Percentiles rank a stretch among this genome's conserved stretches.
phyloP scores from a whole-genome alignment of 495 filamentous ascomycete genomes.

The Aspergillus ostianus region DNA sequence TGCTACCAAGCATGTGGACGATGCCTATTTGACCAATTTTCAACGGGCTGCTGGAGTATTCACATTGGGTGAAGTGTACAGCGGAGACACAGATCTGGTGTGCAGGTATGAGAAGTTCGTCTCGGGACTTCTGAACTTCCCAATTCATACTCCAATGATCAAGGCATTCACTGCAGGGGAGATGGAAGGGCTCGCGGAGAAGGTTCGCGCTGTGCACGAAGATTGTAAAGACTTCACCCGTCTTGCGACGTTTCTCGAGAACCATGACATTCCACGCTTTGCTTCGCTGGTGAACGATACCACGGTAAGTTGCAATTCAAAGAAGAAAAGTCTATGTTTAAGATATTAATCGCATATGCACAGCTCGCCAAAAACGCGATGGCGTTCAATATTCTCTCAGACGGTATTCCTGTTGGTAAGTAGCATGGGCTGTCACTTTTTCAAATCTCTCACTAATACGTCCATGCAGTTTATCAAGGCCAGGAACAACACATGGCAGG shows the following conservation, averaged over 20 bases:
- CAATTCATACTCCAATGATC: conserved; percentile 51
- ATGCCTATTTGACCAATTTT: background rate
- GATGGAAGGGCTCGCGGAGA: conserved; percentile 52
- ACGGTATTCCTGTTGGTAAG: conserved; percentile 51
- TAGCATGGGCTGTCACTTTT: background rate
- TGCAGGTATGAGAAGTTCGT: background rate
- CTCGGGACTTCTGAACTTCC: background rate
- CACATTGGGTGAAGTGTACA: background rate
- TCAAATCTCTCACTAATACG: background rate
- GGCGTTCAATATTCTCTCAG: conserved; percentile 63
- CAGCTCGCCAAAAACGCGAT: conserved; percentile 61
- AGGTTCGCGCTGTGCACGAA: conserved; percentile 41
- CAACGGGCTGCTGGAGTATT: background rate
- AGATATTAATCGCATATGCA: background rate
- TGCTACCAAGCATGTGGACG: conserved; percentile 55
- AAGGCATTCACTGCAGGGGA: conserved; percentile 54
- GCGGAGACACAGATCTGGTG: background rate
- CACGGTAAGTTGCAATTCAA: background rate
- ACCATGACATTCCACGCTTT: conserved; percentile 65
- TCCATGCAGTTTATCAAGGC: conserved; percentile 49
- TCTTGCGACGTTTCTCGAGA: conserved; percentile 67
- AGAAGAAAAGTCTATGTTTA: background rate
- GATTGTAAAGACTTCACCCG: conserved; percentile 47
- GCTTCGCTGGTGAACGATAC: conserved; percentile 30
- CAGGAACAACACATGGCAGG: conserved; percentile 66